Evolutionary conservation across 306 rosid genomes (phyloP), one percentile per base, ranked within the genome.

Genomic region (Vicia faba): DNA sequence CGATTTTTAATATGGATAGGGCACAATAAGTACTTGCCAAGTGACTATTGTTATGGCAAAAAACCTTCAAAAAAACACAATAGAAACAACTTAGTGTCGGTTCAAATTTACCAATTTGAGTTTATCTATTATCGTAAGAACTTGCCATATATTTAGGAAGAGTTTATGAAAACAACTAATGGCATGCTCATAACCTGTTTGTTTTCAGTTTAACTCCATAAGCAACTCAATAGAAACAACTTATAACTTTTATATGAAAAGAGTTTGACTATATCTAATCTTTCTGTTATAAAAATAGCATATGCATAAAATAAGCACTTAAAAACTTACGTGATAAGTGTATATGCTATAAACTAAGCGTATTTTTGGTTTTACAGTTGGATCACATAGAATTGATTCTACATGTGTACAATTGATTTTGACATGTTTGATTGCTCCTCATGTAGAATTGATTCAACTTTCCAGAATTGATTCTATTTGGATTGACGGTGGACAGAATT

Each of bases 21-120:
- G 96, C 96, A 82, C 86, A 83, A 62, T 93, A 93, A 41, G 97
- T 86, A 70, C 97, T 93, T 46, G 99, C 97, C 84, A 90, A 81
- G 78, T 93, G 95, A 82, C 99, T 80, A 5, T 79, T 72, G 79
- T 86, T 84, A 71, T 68, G 87, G 73, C 23, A 55, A 64, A 69
- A 72, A 71, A 69, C 89, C 99, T 89, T 76, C n/a, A n/a, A 61
- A 39, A n/a, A 58, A 23, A 9, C 25, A 11, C 61, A 66, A 59
- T 10, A 68, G 7, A 70, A 43, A 49, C n/a, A 55, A 70, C 4
- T 45, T 26, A 65, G 33, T 39, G 35, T n/a, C 45, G 56, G 1
- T 40, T 10, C 5, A 12, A 40, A 40, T 63, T 31, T 9, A 25
- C 63, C 64, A 23, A 56, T 56, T 56, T 14, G 8, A 45, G 14